Conservation (phyloP, 2,329 filamentous ascomycete genomes). For the Apiospora pterosperma region DNA sequence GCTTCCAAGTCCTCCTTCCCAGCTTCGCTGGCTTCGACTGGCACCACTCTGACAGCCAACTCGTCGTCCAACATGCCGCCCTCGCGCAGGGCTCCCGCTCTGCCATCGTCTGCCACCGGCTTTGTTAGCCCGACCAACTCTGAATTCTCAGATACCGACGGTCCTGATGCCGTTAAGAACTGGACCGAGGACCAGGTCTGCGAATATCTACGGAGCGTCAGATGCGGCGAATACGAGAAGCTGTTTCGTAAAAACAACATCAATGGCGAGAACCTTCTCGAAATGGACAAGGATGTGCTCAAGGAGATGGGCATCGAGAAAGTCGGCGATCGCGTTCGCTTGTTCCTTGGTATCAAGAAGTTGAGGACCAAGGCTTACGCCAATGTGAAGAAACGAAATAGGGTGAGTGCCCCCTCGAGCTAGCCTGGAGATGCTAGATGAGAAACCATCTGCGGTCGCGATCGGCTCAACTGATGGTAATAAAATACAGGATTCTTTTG, state of each 20-base stretch:
- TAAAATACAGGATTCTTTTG: conserved; percentile 70
- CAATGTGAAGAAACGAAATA: conserved; percentile 78
- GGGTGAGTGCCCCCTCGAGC: conserved; percentile 54
- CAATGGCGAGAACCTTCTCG: conserved; percentile 92
- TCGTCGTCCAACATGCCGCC: conserved; percentile 47
- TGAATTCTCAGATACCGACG: conserved; percentile 83
- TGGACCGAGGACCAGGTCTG: conserved; percentile 93
- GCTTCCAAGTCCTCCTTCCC: conserved; percentile 72
- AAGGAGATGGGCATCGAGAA: conserved; percentile 99
- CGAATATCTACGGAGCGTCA: conserved; percentile 86
- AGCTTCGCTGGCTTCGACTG: conserved; percentile 47
- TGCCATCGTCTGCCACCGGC: conserved; percentile 47
- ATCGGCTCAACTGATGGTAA: not conserved
- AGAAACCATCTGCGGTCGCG: not conserved
- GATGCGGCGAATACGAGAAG: conserved; percentile 90
- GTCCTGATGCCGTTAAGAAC: conserved; percentile 70
- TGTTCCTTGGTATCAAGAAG: conserved; percentile 83
- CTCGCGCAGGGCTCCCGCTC: conserved; percentile 47
- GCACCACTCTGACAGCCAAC: conserved; percentile 41
- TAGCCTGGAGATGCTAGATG: not conserved
- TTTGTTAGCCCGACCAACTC: conserved; percentile 87
- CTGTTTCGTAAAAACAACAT: conserved; percentile 91
- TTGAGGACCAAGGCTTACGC: conserved; percentile 72
- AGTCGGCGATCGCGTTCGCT: conserved; percentile 89
- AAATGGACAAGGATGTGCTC: conserved; percentile 93